phyloP scores from a whole-genome alignment of 23 red algal genomes.

The Gracilaria domingensis region DNA sequence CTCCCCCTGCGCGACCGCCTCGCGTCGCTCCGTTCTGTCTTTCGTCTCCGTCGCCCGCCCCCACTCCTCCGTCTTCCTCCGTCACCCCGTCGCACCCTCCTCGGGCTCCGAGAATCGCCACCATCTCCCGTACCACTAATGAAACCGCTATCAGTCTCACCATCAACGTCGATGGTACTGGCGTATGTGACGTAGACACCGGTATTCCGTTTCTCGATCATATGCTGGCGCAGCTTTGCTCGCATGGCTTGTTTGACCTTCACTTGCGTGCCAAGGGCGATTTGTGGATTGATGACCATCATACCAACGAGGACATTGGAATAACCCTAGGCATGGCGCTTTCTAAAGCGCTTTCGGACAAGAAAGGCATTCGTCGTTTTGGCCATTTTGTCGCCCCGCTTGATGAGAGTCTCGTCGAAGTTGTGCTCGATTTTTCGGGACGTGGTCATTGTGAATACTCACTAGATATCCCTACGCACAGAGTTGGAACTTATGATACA shows the following conservation, averaged over 20 bases:
- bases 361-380: constrained; percentile 94
- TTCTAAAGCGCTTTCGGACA: constrained; percentile 83
- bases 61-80: not conserved
- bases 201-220: constrained; percentile 99
- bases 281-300: constrained; percentile 98
- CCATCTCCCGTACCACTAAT: constrained; percentile 69
- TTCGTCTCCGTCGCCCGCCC: not conserved
- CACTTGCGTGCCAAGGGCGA: constrained; percentile 91
- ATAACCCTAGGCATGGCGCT: constrained; percentile 96
- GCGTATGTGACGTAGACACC: constrained; percentile 77
- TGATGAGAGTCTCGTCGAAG: constrained; percentile 95
- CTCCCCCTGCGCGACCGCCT: not conserved
- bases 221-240: constrained; percentile 94
- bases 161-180: constrained; percentile 91
- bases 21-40: not conserved
- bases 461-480: constrained; percentile 86
- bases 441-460: constrained; percentile 70
- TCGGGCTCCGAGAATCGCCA: constrained; percentile 60
- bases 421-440: constrained; percentile 97
- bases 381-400: constrained; percentile 96
- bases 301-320: constrained; percentile 98
- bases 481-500: constrained; percentile 94
- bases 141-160: constrained; percentile 86
- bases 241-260: constrained; percentile 95
- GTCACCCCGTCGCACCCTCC: not conserved